Evolutionary conservation across 1,284 basidiomycete genomes (phyloP), one percentile per base, ranked within the genome.

Genomic region (Rhodotorula sp.): DNA sequence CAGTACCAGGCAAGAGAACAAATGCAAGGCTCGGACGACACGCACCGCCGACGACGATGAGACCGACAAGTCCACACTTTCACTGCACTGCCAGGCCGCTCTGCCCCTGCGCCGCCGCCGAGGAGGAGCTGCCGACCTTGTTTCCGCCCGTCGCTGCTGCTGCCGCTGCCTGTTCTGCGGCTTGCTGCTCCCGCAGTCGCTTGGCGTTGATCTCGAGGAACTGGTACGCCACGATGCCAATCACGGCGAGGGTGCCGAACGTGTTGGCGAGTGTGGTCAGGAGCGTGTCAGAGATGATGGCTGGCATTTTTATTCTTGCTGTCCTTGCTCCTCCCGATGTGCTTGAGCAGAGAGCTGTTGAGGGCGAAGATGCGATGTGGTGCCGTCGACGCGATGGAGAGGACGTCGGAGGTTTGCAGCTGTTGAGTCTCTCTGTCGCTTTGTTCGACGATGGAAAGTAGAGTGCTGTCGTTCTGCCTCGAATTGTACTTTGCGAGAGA

Each of bases 181-280:
- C 23, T n/a, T 12, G 52, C 52, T 55, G 45, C 64, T 69, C 68
- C 10, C 34, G n/a, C 55, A 66, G 54, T 26, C 68, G 52, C n/a
- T 65, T 66, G 0, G 66, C 87, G 79, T 93, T 93, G 73, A 94
- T 91, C 38, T 90, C 87, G 69, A 95, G 84, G 77, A 95, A 87
- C 82, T 95, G 93, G 81, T 93, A 95, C 56, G 87, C 86, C 65
- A 95, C 88, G 72, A 92, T 89, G 8, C 89, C 87, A 73, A 91
- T 77, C 87, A 94, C 91, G 50, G 92, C 89, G 52, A 91, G 83
- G n/a, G 88, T 83, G 52, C 92, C 92, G 26, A 93, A 88, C 45
- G 86, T 84, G 82, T 94, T 95, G 59, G 93, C 90, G 63, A 95
- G 85, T 72, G 86, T 85, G 81, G 91, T 92, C 28, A 95, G 85